These are phyloP conservation scores for Macrolepiota albuminosa DNA, from an alignment of 768 basidiomycete species.

Conservation along the genomic window DNA sequence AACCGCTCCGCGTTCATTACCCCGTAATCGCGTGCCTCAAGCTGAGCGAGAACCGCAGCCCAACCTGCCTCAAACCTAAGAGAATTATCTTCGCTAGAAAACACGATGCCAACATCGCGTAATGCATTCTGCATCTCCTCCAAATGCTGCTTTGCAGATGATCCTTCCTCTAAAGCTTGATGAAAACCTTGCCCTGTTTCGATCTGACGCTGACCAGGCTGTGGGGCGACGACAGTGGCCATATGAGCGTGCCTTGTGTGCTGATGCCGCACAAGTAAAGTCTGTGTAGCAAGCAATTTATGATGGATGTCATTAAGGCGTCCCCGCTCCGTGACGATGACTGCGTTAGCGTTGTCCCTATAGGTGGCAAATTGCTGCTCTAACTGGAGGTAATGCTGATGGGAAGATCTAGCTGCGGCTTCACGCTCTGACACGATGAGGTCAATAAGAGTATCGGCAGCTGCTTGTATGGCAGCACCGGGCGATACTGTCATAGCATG, in stretches of 20 bases:
- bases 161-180: background rate
- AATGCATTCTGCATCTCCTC: conserved; percentile 11
- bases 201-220: background rate
- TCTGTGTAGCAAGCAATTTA: conserved; percentile 5
- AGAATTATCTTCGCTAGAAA: conserved; percentile 13
- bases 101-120: conserved; percentile 13
- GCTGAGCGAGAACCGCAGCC: conserved; percentile 15
- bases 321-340: conserved; percentile 7
- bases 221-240: background rate
- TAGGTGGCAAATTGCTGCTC: conserved; percentile 9
- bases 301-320: conserved; percentile 1
- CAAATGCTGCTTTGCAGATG: conserved; percentile 7
- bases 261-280: conserved; percentile 10
- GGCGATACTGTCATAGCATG: background rate
- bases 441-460: conserved; percentile 17
- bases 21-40: conserved; percentile 9
- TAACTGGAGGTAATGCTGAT: conserved; percentile 8
- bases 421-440: conserved; percentile 19
- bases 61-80: conserved; percentile 15
- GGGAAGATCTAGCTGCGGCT: conserved; percentile 10
- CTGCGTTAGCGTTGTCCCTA: conserved; percentile 4
- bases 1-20: conserved; percentile 12
- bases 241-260: background rate
- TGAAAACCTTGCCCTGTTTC: background rate
- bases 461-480: conserved; percentile 17